phyloP scores from a whole-genome alignment of 2,329 filamentous ascomycete genomes.

The Alternaria sp. region DNA sequence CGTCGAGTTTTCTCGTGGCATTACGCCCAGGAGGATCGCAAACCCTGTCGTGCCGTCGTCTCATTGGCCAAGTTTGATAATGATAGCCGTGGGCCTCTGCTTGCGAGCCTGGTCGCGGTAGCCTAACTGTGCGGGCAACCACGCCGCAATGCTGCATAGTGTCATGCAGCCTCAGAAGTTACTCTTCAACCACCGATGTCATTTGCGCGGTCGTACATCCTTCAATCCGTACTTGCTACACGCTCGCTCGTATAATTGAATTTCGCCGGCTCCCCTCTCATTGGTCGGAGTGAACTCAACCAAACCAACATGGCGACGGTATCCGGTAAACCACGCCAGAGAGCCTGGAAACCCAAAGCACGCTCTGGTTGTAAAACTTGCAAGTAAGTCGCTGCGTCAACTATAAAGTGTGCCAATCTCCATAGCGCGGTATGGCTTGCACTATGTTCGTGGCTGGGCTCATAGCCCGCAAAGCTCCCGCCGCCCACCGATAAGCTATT shows the following conservation, averaged over 20 bases:
- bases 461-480: not conserved
- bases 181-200: not conserved
- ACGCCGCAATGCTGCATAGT: slow-evolving; percentile 8
- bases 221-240: not conserved
- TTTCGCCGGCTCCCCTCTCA: not conserved
- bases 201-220: slow-evolving; percentile 10
- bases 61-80: not conserved
- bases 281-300: not conserved
- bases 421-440: not conserved
- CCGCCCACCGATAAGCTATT: not conserved
- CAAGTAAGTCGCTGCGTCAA: slow-evolving; percentile 19
- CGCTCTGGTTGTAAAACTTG: slow-evolving; percentile 24
- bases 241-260: slow-evolving; percentile 1
- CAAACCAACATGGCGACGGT: slow-evolving; percentile 4
- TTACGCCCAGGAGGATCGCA: not conserved
- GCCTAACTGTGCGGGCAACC: not conserved
- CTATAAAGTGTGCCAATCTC: not conserved
- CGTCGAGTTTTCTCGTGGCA: not conserved
- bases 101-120: not conserved
- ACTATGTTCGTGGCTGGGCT: not conserved
- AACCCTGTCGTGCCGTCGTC: not conserved
- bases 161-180: slow-evolving; percentile 8
- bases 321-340: slow-evolving; percentile 18
- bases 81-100: not conserved
- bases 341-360: slow-evolving; percentile 23